phyloP scores from a whole-genome alignment of 2,329 filamentous ascomycete genomes.

The Aspergillus hiratsukae region DNA sequence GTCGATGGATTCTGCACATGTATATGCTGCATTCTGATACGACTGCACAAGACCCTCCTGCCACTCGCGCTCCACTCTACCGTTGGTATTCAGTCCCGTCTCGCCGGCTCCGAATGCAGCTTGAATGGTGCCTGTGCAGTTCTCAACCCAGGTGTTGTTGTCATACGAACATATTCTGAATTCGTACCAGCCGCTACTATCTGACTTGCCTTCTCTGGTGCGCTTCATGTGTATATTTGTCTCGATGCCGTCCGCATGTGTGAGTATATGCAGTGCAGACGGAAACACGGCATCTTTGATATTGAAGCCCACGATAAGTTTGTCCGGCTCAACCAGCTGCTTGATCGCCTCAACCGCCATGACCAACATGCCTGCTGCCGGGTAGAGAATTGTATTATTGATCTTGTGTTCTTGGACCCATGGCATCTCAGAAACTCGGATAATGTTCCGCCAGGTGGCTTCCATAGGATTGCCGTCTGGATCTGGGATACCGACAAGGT shows the following conservation, averaged over 20 bases:
- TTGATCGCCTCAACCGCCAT: neutral
- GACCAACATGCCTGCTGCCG: neutral
- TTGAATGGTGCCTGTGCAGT: neutral
- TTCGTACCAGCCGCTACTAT: slow-evolving; percentile 1
- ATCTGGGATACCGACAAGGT: slow-evolving; percentile 14
- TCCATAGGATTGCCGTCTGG: slow-evolving; percentile 17
- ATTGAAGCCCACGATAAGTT: neutral
- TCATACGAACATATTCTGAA: slow-evolving; percentile 5
- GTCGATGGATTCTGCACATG: neutral
- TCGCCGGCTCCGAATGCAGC: neutral
- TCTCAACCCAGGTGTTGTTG: slow-evolving; percentile 3
- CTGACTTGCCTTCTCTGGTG: neutral
- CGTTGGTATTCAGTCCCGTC: neutral
- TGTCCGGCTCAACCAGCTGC: slow-evolving; percentile 6
- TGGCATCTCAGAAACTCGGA: slow-evolving; percentile 26
- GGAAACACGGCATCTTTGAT: slow-evolving; percentile 2
- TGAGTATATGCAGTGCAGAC: neutral
- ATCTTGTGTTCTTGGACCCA: slow-evolving; percentile 46
- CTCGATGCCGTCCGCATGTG: slow-evolving; percentile 1
- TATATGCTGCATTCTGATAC: neutral
- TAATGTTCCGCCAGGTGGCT: slow-evolving; percentile 42
- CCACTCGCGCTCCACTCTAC: slow-evolving; percentile 1
- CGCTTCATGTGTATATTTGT: neutral
- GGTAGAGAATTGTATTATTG: neutral
- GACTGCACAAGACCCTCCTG: neutral